These are phyloP conservation scores for Euphrasia arctica DNA, from an alignment of 305 asterid species.

Conservation along the genomic window DNA sequence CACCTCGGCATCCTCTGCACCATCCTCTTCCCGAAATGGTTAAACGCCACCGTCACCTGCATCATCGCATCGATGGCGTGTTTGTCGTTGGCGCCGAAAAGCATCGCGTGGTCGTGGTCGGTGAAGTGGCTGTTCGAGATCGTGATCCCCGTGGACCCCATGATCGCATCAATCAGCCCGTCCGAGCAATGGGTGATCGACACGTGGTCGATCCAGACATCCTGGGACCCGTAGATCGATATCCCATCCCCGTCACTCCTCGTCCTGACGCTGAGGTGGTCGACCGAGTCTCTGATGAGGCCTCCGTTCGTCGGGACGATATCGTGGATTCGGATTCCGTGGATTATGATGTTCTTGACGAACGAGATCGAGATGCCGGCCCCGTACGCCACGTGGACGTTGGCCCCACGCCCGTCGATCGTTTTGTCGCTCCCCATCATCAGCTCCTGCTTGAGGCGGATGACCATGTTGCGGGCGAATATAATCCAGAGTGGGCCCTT, in stretches of 20 bases:
- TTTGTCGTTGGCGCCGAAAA: conserved; percentile 64
- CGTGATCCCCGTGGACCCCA: conserved; percentile 59
- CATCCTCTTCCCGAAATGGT: conserved; percentile 78
- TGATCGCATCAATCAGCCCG: conserved; percentile 59
- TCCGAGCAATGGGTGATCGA: conserved; percentile 54
- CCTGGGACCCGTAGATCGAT: conserved; percentile 48
- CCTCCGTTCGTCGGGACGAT: conserved; percentile 47
- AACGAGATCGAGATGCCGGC: conserved; percentile 59
- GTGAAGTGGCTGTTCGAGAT: conserved; percentile 68
- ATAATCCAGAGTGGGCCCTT: conserved; percentile 67
- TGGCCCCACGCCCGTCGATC: conserved; percentile 66
- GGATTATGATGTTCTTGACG: conserved; percentile 60
- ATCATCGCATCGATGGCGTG: conserved; percentile 44
- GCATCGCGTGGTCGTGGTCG: conserved; percentile 70
- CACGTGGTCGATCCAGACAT: conserved; percentile 70
- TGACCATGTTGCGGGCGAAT: conserved; percentile 47
- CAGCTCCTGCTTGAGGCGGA: conserved; percentile 51
- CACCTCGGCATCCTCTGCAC: conserved; percentile 85
- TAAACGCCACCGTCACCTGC: conserved; percentile 75
- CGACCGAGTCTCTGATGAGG: conserved; percentile 41
- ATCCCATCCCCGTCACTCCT: conserved; percentile 74
- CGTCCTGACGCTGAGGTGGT: conserved; percentile 48
- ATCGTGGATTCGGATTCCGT: conserved; percentile 45
- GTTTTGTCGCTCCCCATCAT: conserved; percentile 57
- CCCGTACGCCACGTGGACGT: conserved; percentile 48